Evolutionary conservation across 2,329 filamentous ascomycete species (phyloP).

Genomic region (Raffaelea arxii): DNA sequence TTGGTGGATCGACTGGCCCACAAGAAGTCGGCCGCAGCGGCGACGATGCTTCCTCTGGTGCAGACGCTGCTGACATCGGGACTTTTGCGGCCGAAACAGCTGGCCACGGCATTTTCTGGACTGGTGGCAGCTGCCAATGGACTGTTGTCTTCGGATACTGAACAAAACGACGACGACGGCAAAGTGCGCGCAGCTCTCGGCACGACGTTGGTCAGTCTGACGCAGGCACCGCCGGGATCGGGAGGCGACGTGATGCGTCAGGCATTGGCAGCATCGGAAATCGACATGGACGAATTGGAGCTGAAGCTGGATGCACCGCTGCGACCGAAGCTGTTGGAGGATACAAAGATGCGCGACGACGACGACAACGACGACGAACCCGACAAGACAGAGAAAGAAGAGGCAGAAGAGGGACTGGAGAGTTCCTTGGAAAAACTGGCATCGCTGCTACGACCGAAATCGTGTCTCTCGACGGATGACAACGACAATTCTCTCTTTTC

Average conservation of each 20-base stretch:
- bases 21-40: too few species aligned
- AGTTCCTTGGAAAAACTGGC: slow-evolving; percentile 29
- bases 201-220: slow-evolving; percentile 56
- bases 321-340: slow-evolving; percentile 40
- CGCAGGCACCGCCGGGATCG: slow-evolving; percentile 46
- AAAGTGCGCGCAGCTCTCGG: slow-evolving; percentile 54
- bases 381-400: slow-evolving; percentile 31
- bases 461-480: slow-evolving; percentile 42
- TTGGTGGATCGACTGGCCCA: slow-evolving; percentile 49
- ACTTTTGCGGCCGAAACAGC: slow-evolving; percentile 53
- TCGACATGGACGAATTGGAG: slow-evolving; percentile 68
- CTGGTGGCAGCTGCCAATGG: slow-evolving; percentile 51
- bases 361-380: slow-evolving; percentile 33
- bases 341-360: too few species aligned
- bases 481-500: slow-evolving; percentile 47
- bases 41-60: slow-evolving; percentile 47
- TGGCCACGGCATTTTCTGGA: slow-evolving; percentile 54
- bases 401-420: slow-evolving; percentile 26
- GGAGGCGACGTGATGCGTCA: slow-evolving; percentile 56
- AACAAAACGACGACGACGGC: slow-evolving; percentile 42
- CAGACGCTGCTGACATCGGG: slow-evolving; percentile 50
- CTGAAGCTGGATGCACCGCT: slow-evolving; percentile 64
- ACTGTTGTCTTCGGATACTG: too few species aligned
- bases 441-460: slow-evolving; percentile 17
- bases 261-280: slow-evolving; percentile 55